Evolutionary conservation across 306 rosid genomes (phyloP).

Genomic region (Medicago ruthenica): DNA sequence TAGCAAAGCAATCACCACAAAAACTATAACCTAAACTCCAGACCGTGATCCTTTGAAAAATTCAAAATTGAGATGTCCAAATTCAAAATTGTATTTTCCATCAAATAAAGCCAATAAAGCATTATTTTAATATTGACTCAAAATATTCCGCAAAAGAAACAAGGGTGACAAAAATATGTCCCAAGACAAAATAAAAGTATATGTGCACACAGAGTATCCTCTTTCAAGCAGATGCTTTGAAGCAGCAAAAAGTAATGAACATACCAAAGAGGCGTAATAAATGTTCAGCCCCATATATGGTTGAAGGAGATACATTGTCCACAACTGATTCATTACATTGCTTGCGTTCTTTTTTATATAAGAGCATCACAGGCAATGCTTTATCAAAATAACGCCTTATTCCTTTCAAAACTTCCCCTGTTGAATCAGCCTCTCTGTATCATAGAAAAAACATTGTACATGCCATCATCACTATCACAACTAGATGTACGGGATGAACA

Average conservation of each 20-base stretch:
- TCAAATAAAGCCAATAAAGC: constrained; percentile 25
- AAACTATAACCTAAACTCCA: no score
- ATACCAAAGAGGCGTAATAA: constrained; percentile 93
- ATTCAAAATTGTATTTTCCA: constrained; percentile 27
- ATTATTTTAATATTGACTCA: constrained; percentile 18
- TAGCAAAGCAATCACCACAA: constrained; percentile 51
- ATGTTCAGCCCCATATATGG: constrained; percentile 96
- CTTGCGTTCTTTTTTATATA: constrained; percentile 89
- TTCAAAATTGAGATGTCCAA: constrained; percentile 6
- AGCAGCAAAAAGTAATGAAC: constrained; percentile 39
- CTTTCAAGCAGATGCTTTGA: constrained; percentile 32
- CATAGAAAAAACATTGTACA: constrained; percentile 43
- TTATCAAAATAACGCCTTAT: constrained; percentile 91
- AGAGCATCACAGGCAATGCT: constrained; percentile 87
- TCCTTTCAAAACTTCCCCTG: constrained; percentile 87
- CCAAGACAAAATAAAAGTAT: constrained; percentile 14
- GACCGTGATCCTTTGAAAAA: neutral
- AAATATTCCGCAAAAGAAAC: constrained; percentile 28
- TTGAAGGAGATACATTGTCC: constrained; percentile 77
- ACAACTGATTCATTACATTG: constrained; percentile 67
- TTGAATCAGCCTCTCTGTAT: constrained; percentile 72
- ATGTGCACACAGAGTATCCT: constrained; percentile 5
- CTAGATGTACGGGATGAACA: neutral
- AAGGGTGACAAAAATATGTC: neutral
- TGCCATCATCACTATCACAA: constrained; percentile 32